These are phyloP conservation scores for Neonectria magnoliae DNA, from an alignment of 2,329 filamentous ascomycete genomes.

Conservation along the genomic window DNA sequence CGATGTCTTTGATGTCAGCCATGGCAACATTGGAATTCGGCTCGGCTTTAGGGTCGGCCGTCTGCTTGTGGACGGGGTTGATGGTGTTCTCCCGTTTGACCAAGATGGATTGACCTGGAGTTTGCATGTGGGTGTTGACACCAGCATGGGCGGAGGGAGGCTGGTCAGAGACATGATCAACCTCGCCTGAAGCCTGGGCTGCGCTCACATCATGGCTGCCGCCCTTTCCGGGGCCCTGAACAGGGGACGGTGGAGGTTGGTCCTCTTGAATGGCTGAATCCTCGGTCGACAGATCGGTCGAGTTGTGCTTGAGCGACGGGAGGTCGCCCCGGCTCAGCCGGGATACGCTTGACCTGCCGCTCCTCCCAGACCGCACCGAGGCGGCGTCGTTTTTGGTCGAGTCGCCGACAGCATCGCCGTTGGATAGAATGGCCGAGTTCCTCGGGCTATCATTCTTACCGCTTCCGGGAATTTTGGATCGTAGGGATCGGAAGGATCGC, in stretches of 20 bases:
- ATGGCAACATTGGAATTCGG: conserved; percentile 74
- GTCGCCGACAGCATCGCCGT: conserved; percentile 67
- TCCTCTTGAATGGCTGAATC: conserved; percentile 61
- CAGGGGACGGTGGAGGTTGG: conserved; percentile 83
- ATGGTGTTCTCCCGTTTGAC: conserved; percentile 80
- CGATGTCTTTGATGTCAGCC: conserved; percentile 89
- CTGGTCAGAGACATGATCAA: conserved; percentile 92
- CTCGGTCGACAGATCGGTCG: conserved; percentile 53
- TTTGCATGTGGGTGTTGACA: conserved; percentile 67
- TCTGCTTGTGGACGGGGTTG: conserved; percentile 67
- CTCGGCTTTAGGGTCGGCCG: conserved; percentile 57
- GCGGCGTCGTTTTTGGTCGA: conserved; percentile 71
- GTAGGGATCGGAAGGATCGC: conserved; percentile 84
- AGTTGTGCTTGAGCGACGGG: conserved; percentile 52
- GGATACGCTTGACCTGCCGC: conserved; percentile 61
- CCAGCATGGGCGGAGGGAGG: conserved; percentile 76
- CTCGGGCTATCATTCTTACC: conserved; percentile 83
- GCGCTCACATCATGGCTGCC: conserved; percentile 82
- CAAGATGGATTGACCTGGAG: conserved; percentile 89
- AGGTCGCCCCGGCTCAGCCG: conserved; percentile 58
- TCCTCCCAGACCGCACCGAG: conserved; percentile 78
- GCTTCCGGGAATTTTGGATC: conserved; percentile 86
- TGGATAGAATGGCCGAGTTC: conserved; percentile 74
- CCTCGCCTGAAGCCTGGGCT: conserved; percentile 87
- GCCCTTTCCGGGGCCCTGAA: conserved; percentile 76